phyloP scores from a whole-genome alignment of 1,139 yeast species.

The Casaregolazyma lundiana region DNA sequence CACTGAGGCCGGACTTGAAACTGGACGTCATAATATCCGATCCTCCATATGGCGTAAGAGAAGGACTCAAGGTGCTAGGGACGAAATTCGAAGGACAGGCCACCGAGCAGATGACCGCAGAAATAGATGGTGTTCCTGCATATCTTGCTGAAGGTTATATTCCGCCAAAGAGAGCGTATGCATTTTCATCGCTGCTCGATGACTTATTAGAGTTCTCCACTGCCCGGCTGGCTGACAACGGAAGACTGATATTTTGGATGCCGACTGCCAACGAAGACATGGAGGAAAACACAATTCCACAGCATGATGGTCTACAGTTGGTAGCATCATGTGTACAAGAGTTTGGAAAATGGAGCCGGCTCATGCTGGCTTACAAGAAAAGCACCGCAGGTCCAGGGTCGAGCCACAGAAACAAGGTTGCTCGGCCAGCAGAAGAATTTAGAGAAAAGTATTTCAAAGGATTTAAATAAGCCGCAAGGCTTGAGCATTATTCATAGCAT shows the following conservation, averaged over 20 bases:
- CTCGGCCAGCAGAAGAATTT: conserved; percentile 48
- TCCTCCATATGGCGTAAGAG: conserved; percentile 97
- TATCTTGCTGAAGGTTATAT: conserved; percentile 76
- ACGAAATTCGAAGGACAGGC: conserved; percentile 65
- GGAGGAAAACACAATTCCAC: conserved; percentile 67
- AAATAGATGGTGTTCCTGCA: conserved; percentile 75
- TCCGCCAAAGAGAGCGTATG: conserved; percentile 90
- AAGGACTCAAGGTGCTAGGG: conserved; percentile 90
- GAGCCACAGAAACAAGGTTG: conserved; percentile 21
- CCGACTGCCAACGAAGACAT: conserved; percentile 93
- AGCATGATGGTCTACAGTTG: conserved; percentile 67
- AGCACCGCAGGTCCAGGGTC: conserved; percentile 45
- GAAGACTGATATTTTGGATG: conserved; percentile 94
- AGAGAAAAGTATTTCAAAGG: conserved; percentile 77
- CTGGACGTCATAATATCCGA: conserved; percentile 88
- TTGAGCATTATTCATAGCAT: background rate
- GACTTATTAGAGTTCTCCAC: conserved; percentile 75
- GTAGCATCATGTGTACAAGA: conserved; percentile 77
- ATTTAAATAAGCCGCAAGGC: conserved; percentile 33
- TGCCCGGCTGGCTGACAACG: conserved; percentile 62
- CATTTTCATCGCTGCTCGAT: conserved; percentile 66
- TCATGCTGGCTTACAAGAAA: conserved; percentile 66
- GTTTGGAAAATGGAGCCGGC: conserved; percentile 85
- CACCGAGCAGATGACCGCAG: conserved; percentile 52
- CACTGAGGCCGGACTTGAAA: conserved; percentile 56